phyloP scores from a whole-genome alignment of 208 protist species.

The Leishmania mexicana region DNA sequence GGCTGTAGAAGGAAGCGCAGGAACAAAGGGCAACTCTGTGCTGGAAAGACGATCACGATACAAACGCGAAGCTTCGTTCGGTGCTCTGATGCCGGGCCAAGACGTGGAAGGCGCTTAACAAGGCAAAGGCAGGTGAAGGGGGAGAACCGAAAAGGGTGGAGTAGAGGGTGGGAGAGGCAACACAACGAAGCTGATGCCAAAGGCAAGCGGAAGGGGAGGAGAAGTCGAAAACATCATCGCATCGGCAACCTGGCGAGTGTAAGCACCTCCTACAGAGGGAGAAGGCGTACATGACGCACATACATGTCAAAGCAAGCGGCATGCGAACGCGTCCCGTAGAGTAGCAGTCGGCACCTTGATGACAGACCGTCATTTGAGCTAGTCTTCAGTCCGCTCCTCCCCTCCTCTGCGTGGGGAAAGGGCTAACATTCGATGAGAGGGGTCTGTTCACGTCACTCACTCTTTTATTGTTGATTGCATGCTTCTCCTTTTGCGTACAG shows the following conservation, averaged over 20 bases:
- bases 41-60: neutral
- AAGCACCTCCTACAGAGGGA: neutral
- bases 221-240: neutral
- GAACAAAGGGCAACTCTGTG: neutral
- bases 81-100: neutral
- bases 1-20: neutral
- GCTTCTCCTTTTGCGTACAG: neutral
- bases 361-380: neutral
- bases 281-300: neutral
- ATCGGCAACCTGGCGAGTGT: neutral
- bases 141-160: neutral
- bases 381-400: neutral
- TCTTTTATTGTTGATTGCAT: too few species aligned
- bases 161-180: neutral
- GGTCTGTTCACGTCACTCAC: neutral
- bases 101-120: neutral
- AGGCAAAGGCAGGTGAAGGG: too few species aligned
- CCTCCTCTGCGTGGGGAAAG: neutral
- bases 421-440: neutral
- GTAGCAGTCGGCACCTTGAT: neutral
- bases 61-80: neutral
- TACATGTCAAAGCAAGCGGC: too few species aligned
- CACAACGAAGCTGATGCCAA: neutral
- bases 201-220: neutral
- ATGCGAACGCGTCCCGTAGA: neutral